phyloP scores from a whole-genome alignment of 2,329 filamentous ascomycete genomes.

The Ceratocystis lukuohia region DNA sequence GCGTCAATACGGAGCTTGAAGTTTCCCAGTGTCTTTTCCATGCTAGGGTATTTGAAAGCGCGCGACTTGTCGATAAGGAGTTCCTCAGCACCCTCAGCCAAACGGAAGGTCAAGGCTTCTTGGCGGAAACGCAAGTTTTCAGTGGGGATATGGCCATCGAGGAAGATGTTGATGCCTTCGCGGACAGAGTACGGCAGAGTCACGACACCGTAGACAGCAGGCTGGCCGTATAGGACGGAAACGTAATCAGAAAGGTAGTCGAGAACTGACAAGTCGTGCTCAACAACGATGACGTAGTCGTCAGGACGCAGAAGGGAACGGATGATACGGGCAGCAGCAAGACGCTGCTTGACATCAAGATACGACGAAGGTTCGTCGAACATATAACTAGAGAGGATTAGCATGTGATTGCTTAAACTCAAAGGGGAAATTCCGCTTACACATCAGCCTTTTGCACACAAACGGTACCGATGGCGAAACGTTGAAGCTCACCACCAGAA shows the following conservation, averaged over 20 bases:
- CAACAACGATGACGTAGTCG: conserved; percentile 96
- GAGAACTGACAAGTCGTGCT: conserved; percentile 96
- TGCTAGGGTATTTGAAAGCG: conserved; percentile 73
- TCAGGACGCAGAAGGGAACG: conserved; percentile 76
- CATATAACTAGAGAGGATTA: conserved; percentile 56
- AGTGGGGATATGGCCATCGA: conserved; percentile 94
- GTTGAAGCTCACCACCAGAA: conserved; percentile 94
- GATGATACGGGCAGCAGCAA: conserved; percentile 83
- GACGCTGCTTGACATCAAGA: conserved; percentile 97
- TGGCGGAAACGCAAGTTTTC: conserved; percentile 98
- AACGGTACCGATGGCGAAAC: conserved; percentile 91
- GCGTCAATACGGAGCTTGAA: conserved; percentile 74
- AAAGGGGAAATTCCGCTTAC: conserved; percentile 15
- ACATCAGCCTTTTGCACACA: conserved; percentile 94
- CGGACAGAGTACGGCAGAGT: conserved; percentile 90
- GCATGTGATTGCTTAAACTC: conserved; percentile 21
- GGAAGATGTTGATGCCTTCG: conserved; percentile 98
- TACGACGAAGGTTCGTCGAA: conserved; percentile 99
- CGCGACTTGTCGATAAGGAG: conserved; percentile 72
- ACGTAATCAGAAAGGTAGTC: conserved; percentile 99
- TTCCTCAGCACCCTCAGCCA: conserved; percentile 79
- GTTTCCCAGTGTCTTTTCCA: conserved; percentile 83
- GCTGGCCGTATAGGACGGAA: conserved; percentile 90
- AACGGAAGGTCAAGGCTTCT: conserved; percentile 89
- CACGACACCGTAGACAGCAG: conserved; percentile 93